Conservation (phyloP, 2,329 filamentous ascomycete genomes). For the Tolypocladium guangdongense region DNA sequence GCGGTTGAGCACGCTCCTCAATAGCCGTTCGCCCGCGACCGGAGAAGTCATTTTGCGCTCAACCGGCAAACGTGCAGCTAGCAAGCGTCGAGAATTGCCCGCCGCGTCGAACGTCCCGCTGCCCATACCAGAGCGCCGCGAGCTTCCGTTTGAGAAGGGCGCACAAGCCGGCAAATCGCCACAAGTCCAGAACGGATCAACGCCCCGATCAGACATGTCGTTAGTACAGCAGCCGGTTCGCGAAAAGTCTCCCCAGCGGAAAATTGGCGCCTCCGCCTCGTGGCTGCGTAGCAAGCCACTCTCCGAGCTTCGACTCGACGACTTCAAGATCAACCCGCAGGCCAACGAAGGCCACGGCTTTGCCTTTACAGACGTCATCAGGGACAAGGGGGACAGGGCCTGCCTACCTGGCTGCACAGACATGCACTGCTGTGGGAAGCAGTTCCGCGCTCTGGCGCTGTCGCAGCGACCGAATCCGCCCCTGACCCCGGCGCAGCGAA, state of each 20-base stretch:
- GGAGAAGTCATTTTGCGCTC: conserved; percentile 13
- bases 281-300: conserved; percentile 48
- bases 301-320: conserved; percentile 47
- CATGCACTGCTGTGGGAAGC: conserved; percentile 63
- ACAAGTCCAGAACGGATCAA: neutral
- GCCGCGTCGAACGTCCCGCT: conserved; percentile 9
- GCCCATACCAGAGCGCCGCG: conserved; percentile 27
- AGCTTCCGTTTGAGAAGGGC: conserved; percentile 27
- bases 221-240: conserved; percentile 8
- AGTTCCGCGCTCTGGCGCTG: conserved; percentile 56
- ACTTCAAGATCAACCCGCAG: conserved; percentile 74
- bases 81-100: neutral
- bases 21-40: conserved; percentile 8
- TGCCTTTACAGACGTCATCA: conserved; percentile 66
- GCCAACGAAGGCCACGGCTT: conserved; percentile 60
- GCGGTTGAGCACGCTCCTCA: conserved; percentile 22
- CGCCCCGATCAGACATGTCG: conserved; percentile 5
- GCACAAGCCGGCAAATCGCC: conserved; percentile 3
- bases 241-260: conserved; percentile 4
- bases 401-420: conserved; percentile 66
- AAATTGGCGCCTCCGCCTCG: conserved; percentile 10
- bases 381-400: conserved; percentile 56
- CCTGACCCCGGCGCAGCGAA: conserved; percentile 20
- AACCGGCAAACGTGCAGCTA: conserved; percentile 7
- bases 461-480: conserved; percentile 32